Conservation (phyloP, 495 filamentous ascomycete genomes). For the Darksidea phi region DNA sequence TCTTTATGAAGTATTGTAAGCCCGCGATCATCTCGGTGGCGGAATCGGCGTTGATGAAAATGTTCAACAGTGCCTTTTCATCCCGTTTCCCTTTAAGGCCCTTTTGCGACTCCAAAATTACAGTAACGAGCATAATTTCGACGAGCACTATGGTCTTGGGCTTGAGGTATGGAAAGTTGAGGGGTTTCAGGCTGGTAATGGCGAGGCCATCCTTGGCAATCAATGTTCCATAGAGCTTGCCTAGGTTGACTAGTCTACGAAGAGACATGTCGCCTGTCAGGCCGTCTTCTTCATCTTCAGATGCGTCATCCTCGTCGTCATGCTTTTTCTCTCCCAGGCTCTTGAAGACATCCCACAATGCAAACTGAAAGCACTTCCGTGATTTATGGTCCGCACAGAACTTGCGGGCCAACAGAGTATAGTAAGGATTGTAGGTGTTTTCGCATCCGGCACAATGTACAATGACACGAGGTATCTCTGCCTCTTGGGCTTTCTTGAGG, state of each 20-base stretch:
- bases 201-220: slow-evolving; percentile 64
- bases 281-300: slow-evolving; percentile 42
- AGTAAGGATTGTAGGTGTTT: slow-evolving; percentile 86
- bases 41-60: slow-evolving; percentile 63
- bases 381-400: slow-evolving; percentile 70
- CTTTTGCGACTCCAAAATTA: slow-evolving; percentile 63
- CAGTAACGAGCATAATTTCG: slow-evolving; percentile 73
- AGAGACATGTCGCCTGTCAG: slow-evolving; percentile 49
- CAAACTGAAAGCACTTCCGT: slow-evolving; percentile 78
- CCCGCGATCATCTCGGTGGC: slow-evolving; percentile 65
- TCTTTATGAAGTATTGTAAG: slow-evolving; percentile 75
- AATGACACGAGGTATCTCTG: slow-evolving; percentile 83
- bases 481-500: slow-evolving; percentile 80
- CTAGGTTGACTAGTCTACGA: slow-evolving; percentile 81
- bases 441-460: slow-evolving; percentile 85
- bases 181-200: slow-evolving; percentile 67
- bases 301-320: slow-evolving; percentile 57
- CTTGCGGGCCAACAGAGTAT: slow-evolving; percentile 75
- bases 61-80: slow-evolving; percentile 57
- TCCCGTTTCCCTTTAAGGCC: slow-evolving; percentile 42
- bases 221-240: slow-evolving; percentile 76
- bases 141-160: slow-evolving; percentile 72
- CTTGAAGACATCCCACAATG: slow-evolving; percentile 84
- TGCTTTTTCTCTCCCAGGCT: slow-evolving; percentile 68
- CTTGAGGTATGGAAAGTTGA: slow-evolving; percentile 77